Conservation (phyloP, 2,329 filamentous ascomycete species). For the Fusarium brevicatenulatum region DNA sequence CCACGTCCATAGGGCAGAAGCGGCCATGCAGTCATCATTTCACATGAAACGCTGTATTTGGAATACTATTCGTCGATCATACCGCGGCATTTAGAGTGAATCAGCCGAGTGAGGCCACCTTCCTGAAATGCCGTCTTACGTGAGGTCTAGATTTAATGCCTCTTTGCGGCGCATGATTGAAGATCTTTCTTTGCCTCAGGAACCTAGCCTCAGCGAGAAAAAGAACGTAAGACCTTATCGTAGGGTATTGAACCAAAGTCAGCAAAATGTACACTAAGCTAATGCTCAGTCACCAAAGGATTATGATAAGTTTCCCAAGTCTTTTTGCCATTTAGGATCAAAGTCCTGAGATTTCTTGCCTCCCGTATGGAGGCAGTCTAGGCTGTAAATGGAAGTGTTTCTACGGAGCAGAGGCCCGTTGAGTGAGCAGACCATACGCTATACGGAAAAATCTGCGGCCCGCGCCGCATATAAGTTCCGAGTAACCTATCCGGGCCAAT, state of each 20-base stretch:
- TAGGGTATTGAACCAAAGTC: too few relatives aligned
- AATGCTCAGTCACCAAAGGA: too few relatives aligned
- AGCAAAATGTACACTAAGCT: too few relatives aligned
- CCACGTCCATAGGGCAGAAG: not conserved
- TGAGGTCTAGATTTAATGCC: not conserved
- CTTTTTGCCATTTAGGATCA: too few relatives aligned
- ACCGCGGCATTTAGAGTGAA: not conserved
- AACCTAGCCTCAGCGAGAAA: not conserved
- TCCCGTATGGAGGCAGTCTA: not conserved
- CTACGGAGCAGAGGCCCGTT: not conserved
- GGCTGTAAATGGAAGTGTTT: not conserved
- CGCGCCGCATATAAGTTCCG: not conserved
- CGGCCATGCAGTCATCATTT: not conserved
- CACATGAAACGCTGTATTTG: not conserved
- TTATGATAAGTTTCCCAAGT: too few relatives aligned
- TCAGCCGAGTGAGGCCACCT: not conserved
- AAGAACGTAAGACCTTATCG: too few relatives aligned
- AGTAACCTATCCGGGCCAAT: not conserved
- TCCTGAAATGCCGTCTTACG: constrained; percentile 9
- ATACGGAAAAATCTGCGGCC: not conserved
- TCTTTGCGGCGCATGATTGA: not conserved
- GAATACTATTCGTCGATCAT: not conserved
- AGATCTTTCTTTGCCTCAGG: not conserved
- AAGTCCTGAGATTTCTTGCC: too few relatives aligned
- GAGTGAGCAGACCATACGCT: not conserved